These are phyloP conservation scores for Cordyceps javanica DNA, from an alignment of 2,329 filamentous ascomycete genomes.

Conservation along the genomic window DNA sequence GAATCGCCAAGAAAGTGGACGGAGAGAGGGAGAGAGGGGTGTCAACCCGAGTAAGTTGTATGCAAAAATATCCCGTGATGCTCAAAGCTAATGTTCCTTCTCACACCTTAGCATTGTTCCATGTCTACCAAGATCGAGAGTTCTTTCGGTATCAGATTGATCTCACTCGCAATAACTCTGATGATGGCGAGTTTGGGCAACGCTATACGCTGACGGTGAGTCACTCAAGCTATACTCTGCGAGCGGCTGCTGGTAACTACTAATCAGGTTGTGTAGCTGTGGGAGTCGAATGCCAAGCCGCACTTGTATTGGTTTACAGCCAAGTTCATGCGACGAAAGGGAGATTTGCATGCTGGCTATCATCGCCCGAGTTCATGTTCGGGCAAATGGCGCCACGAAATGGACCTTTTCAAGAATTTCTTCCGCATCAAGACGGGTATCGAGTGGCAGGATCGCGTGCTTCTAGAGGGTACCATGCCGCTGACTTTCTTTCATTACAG, in stretches of 20 bases:
- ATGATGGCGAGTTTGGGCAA: slow-evolving; percentile 44
- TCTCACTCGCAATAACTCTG: slow-evolving; percentile 47
- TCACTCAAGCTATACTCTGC: slow-evolving; percentile 4
- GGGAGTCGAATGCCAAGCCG: slow-evolving; percentile 56
- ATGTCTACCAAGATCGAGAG: slow-evolving; percentile 56
- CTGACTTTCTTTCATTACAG: slow-evolving; percentile 35
- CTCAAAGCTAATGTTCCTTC: background rate
- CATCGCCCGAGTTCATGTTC: slow-evolving; percentile 34
- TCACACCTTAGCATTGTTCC: slow-evolving; percentile 36
- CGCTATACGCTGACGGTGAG: slow-evolving; percentile 55
- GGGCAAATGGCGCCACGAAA: slow-evolving; percentile 36
- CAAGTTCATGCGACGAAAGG: slow-evolving; percentile 40
- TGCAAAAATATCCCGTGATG: background rate
- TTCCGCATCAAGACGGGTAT: slow-evolving; percentile 54
- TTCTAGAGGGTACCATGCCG: slow-evolving; percentile 26
- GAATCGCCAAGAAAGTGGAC: slow-evolving; percentile 32
- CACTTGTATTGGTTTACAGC: slow-evolving; percentile 55
- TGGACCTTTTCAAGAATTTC: slow-evolving; percentile 46
- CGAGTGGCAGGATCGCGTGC: slow-evolving; percentile 51
- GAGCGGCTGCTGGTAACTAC: background rate
- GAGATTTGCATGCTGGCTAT: slow-evolving; percentile 29
- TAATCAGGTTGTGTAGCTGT: slow-evolving; percentile 46
- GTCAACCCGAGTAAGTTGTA: slow-evolving; percentile 43
- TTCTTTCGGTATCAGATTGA: slow-evolving; percentile 59
- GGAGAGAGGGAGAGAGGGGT: slow-evolving; percentile 33